phyloP scores from a whole-genome alignment of 176 grass and related monocot species.

The Oryza rufipogon region DNA sequence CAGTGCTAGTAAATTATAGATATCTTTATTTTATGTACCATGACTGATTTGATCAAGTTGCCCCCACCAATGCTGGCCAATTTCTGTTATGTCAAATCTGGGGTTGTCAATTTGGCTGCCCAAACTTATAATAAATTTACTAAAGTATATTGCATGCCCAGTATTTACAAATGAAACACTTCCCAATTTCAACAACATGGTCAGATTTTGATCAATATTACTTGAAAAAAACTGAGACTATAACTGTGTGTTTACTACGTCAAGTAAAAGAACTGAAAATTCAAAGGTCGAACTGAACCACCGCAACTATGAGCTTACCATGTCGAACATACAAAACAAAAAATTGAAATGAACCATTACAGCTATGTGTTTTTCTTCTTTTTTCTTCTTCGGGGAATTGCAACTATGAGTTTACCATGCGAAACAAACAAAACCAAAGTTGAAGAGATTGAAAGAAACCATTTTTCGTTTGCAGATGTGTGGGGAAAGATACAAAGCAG shows the following conservation, averaged over 20 bases:
- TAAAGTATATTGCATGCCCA: background rate
- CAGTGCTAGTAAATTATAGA: background rate
- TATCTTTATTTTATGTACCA: background rate
- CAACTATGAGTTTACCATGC: background rate
- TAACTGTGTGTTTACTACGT: background rate
- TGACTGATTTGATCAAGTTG: background rate
- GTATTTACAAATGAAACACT: background rate
- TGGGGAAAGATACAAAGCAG: conserved; percentile 49
- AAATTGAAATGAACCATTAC: background rate
- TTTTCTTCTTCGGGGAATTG: too few species aligned
- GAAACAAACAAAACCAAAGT: background rate
- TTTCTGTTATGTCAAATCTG: background rate
- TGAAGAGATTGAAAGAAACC: background rate
- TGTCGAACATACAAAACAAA: background rate
- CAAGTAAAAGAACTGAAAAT: background rate
- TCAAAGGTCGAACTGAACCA: background rate
- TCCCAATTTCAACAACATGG: background rate
- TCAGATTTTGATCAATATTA: background rate
- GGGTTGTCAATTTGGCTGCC: background rate
- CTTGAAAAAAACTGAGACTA: conserved; percentile 12
- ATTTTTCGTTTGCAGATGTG: conserved; percentile 60
- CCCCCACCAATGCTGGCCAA: background rate
- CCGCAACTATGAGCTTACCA: background rate
- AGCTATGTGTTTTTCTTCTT: too few species aligned
- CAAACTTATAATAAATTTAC: background rate